Evolutionary conservation across 2,329 filamentous ascomycete species (phyloP), one percentile per base, ranked within the genome.

Genomic region (Monilinia fructicola): DNA sequence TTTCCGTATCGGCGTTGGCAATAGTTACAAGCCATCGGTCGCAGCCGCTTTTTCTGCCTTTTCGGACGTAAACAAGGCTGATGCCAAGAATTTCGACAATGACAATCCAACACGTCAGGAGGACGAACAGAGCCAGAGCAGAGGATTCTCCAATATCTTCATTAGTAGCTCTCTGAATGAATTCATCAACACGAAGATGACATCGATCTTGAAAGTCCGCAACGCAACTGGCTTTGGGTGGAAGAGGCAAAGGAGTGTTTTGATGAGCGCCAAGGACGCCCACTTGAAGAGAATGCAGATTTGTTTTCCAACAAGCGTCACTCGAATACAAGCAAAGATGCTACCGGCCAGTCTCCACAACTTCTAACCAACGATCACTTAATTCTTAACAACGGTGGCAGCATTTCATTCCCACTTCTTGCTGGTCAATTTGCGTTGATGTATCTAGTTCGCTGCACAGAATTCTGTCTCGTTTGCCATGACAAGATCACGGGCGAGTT

Each of bases 391-490:
- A 44, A 62, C 0, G 61, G 69, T 16, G 73, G 73, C 0, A 72
- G 79, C 21, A 71, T 80, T 44, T 87, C 84, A 55, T 78, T 87
- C 46, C 83, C 84, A 1, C 76, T 89, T 38, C 71, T 85, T 38
- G 82, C 84, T 1, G 91, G 92, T 83, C 90, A 96, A 70, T 95
- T 93, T 71, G 83, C 87, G 0, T 80, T 96, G 35, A 87, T 89
- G 1, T 90, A 93, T 73, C 87, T 97, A 68, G 84, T 90, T 10
- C 88, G 87, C 67, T 97, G 92, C 76, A 92, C 91, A 0, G 88
- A 95, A 64, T 96, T 94, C 76, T 97, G 93, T 76, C 83, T 96
- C 65, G 87, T 93, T 31, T 97, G 93, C 73, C 91, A 96, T 76
- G 84, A 85, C 71, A 88, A 84, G 71, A 83, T 91, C 46, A 82